Evolutionary conservation across 306 rosid species (phyloP).

Genomic region (Styphnolobium japonicum): DNA sequence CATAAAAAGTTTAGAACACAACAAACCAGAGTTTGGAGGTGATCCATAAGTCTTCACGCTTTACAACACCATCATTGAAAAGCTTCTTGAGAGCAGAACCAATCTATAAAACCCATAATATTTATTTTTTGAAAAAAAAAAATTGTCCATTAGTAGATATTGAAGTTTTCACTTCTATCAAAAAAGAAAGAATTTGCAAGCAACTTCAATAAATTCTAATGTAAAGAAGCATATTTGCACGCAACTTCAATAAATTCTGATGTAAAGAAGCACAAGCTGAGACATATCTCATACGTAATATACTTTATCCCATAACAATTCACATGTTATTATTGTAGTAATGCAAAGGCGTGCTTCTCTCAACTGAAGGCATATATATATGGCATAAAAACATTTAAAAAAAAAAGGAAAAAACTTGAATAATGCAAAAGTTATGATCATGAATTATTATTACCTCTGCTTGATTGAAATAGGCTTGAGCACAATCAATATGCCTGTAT

Average conservation of each 20-base stretch:
- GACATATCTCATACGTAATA: background rate
- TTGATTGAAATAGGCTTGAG: conserved; percentile 52
- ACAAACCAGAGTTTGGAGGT: conserved; percentile 75
- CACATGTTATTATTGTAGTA: background rate
- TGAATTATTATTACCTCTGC: conserved; percentile 60
- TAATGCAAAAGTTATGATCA: background rate
- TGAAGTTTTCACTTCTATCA: background rate
- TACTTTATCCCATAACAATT: background rate
- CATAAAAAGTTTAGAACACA: background rate
- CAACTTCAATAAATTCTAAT: background rate
- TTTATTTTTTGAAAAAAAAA: background rate
- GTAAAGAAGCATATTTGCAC: background rate
- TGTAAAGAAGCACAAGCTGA: background rate
- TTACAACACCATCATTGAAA: conserved; percentile 52
- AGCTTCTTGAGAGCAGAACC: conserved; percentile 60
- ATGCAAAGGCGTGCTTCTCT: background rate
- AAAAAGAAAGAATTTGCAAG: background rate
- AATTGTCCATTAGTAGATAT: background rate
- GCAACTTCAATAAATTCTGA: background rate
- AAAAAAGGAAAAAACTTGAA: background rate
- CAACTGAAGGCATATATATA: no score
- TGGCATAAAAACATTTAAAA: background rate
- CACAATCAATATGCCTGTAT: conserved; percentile 70
- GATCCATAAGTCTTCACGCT: conserved; percentile 64
- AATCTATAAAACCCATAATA: conserved; percentile 35